Conservation (phyloP, 257 asterid genomes). For the Scutellaria galericulata region DNA sequence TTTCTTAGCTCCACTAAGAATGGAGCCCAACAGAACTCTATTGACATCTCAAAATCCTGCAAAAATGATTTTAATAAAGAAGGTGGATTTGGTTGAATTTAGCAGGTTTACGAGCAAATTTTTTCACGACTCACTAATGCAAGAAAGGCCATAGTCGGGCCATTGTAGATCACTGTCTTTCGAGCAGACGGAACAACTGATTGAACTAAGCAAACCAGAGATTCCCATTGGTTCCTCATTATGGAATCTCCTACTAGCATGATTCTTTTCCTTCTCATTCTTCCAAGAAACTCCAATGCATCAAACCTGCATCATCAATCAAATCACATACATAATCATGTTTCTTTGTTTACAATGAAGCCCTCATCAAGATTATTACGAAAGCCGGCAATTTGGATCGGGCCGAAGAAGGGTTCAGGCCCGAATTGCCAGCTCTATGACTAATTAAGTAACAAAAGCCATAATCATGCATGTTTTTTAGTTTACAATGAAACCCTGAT, state of each 20-base stretch:
- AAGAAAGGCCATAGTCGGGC: conserved; percentile 87
- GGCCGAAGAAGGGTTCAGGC: too few relatives aligned
- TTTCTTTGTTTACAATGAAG: background rate
- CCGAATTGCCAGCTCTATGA: too few relatives aligned
- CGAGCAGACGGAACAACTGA: conserved; percentile 75
- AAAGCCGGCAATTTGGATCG: too few relatives aligned
- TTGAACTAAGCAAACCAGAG: conserved; percentile 85
- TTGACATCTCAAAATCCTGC: conserved; percentile 89
- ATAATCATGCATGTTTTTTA: too few relatives aligned
- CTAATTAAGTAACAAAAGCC: background rate
- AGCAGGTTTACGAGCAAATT: background rate
- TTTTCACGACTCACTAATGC: conserved; percentile 64
- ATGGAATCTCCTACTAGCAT: conserved; percentile 96
- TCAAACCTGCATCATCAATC: conserved; percentile 61
- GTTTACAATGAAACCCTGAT: too few relatives aligned
- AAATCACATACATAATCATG: background rate
- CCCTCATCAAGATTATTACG: too few relatives aligned
- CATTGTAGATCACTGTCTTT: conserved; percentile 74
- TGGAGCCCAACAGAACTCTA: conserved; percentile 93
- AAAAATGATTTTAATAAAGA: background rate
- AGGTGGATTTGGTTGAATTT: too few relatives aligned
- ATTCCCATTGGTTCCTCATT: conserved; percentile 96
- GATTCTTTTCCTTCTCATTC: conserved; percentile 84
- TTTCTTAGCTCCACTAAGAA: conserved; percentile 74
- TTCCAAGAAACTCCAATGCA: conserved; percentile 85